Conservation (phyloP, 148 eudicot genomes). For the Chenopodium suecicum region DNA sequence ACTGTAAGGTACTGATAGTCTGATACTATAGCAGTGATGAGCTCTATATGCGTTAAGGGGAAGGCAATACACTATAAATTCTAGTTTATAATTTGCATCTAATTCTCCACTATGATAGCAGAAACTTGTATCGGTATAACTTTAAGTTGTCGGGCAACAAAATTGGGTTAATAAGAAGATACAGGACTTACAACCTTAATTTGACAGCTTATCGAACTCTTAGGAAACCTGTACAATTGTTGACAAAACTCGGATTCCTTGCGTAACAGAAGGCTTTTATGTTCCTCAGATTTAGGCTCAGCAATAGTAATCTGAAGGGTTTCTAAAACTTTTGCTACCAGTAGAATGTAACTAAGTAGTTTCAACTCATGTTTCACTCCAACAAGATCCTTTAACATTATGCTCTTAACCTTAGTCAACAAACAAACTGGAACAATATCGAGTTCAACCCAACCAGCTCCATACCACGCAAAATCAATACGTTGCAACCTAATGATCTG, state of each 20-base stretch:
- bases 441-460: background rate
- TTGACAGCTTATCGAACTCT: background rate
- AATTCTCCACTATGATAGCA: too few relatives aligned
- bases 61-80: too few relatives aligned
- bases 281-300: background rate
- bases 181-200: background rate
- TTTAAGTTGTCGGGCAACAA: background rate
- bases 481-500: background rate
- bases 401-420: slow-evolving; percentile 1
- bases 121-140: too few relatives aligned
- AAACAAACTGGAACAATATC: slow-evolving; percentile 1
- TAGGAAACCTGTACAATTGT: background rate
- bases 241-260: slow-evolving; percentile 1
- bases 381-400: background rate
- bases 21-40: too few relatives aligned
- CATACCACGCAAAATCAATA: background rate
- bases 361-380: background rate
- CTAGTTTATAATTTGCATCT: too few relatives aligned
- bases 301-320: background rate
- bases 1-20: too few relatives aligned
- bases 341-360: background rate
- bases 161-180: background rate
- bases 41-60: too few relatives aligned
- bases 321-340: slow-evolving; percentile 1
- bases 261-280: background rate